Base-by-base conservation (phyloP, 1,284 basidiomycete species). In the Pyrrhoderma noxium region DNA sequence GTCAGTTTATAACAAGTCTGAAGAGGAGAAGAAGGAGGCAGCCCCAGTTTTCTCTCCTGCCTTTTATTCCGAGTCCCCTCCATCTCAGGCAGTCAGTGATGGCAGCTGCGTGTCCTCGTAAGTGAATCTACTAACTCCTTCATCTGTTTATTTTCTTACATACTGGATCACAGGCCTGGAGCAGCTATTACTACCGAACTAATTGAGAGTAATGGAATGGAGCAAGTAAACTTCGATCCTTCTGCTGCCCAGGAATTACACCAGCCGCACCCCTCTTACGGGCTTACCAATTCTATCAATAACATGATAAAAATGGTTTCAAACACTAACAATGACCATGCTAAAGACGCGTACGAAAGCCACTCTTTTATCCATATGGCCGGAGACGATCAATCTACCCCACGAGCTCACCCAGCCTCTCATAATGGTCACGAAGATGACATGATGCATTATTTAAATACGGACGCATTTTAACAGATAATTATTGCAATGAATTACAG, bases 221-320 rank as follows among this genome's bases (percentile, higher is more conserved):
- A 16, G 4, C 21, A 5, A 7, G 8, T 22, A 4, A 22, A 22
- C 5, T 4, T 22, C 21, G 38, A 40, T 22, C 4, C 7, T 8
- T 9, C 31, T 34, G 21, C 14, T 51, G 13, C 14, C 3, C 38
- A 42, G 3, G 27, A 31, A 5, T n/a, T 49, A 8, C 39, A 42
- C 31, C 48, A 49, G 8, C 40, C 49, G 11, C 23, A 21, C 41
- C 49, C 49, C 13, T 36, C 41, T 11, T 45, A 45, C 34, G 49
- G 44, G 5, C 27, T 31, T 11, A 31, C 27, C 7, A 31, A 11
- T 11, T 31, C 27, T 31, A 5, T 31, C 11, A 11, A 31, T 5
- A 11, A 31, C 27, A 31, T 31, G 11, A 5, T 31, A 11, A 31
- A 31, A 31, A 31, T 31, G 27, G 5, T 11, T 31, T 5, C 27